These are phyloP conservation scores for Rhodamnia rubescens DNA, from an alignment of 345 rosid species.

Conservation along the genomic window DNA sequence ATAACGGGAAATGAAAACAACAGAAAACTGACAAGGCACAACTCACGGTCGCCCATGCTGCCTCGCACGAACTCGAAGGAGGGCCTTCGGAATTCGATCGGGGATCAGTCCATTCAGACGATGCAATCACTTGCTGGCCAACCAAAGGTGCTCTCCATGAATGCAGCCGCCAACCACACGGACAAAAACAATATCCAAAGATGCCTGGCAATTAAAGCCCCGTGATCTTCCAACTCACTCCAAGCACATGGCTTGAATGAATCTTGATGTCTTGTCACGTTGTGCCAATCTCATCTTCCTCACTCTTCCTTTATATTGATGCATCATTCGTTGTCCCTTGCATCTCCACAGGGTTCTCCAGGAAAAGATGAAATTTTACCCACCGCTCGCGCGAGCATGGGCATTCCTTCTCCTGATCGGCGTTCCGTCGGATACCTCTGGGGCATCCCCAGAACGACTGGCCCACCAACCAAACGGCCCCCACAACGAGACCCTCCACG, in stretches of 20 bases:
- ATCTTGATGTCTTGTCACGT: background rate
- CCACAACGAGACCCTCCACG: conserved; percentile 26
- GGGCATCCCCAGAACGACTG: background rate
- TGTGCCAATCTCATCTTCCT: background rate
- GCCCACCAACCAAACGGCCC: background rate
- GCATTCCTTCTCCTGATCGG: background rate
- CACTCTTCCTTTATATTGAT: background rate
- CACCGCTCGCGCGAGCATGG: background rate
- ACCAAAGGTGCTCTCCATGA: background rate
- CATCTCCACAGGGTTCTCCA: background rate
- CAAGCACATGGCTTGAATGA: background rate
- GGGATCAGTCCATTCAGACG: background rate
- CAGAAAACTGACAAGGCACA: background rate
- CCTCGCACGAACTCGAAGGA: background rate
- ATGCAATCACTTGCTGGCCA: background rate
- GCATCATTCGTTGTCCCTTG: background rate
- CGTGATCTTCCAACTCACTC: background rate
- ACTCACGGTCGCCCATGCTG: background rate
- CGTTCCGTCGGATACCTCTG: background rate
- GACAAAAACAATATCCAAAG: background rate
- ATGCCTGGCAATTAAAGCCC: background rate
- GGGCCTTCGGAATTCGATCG: background rate
- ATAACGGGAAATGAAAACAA: background rate
- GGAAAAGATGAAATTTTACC: background rate
- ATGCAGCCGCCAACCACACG: background rate